These are phyloP conservation scores for Cystofilobasidium macerans DNA, from an alignment of 768 basidiomycete species.

Conservation along the genomic window DNA sequence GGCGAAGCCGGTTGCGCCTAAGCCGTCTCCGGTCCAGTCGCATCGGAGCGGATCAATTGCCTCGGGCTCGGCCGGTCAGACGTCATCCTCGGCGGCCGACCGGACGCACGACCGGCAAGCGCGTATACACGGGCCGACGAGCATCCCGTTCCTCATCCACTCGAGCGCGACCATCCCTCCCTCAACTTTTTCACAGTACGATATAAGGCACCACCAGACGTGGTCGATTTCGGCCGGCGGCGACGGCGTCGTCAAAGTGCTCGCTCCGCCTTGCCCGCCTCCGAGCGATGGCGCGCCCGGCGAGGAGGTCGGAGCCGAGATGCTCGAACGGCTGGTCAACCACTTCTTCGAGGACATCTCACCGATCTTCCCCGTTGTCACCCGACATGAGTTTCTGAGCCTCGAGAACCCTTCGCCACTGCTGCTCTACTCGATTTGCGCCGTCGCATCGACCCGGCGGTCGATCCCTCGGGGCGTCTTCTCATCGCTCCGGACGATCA, in stretches of 20 bases:
- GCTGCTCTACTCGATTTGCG: slow-evolving; percentile 84
- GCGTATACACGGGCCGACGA: slow-evolving; percentile 61
- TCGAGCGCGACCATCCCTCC: slow-evolving; percentile 78
- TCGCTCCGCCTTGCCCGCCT: slow-evolving; percentile 30
- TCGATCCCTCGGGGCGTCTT: slow-evolving; percentile 74
- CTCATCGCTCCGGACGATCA: slow-evolving; percentile 73
- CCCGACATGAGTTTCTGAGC: slow-evolving; percentile 74
- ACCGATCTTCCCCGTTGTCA: slow-evolving; percentile 79
- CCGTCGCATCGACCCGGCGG: slow-evolving; percentile 68
- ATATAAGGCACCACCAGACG: slow-evolving; percentile 73
- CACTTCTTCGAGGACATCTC: slow-evolving; percentile 79
- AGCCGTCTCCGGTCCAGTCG: neutral
- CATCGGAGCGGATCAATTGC: neutral
- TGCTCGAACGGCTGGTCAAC: slow-evolving; percentile 71
- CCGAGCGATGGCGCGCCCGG: neutral
- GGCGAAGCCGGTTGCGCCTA: neutral
- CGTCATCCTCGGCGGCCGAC: neutral
- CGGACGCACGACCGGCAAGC: slow-evolving; percentile 1
- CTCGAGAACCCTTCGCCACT: slow-evolving; percentile 62
- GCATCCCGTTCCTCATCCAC: slow-evolving; percentile 73
- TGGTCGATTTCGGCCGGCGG: slow-evolving; percentile 73
- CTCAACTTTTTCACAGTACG: slow-evolving; percentile 73
- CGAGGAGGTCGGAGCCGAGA: slow-evolving; percentile 40
- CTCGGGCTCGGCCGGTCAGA: neutral
- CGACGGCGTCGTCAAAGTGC: slow-evolving; percentile 63